Conservation (phyloP, 1,139 yeast species). For the Hemisphaericaspora lyxosophila region DNA sequence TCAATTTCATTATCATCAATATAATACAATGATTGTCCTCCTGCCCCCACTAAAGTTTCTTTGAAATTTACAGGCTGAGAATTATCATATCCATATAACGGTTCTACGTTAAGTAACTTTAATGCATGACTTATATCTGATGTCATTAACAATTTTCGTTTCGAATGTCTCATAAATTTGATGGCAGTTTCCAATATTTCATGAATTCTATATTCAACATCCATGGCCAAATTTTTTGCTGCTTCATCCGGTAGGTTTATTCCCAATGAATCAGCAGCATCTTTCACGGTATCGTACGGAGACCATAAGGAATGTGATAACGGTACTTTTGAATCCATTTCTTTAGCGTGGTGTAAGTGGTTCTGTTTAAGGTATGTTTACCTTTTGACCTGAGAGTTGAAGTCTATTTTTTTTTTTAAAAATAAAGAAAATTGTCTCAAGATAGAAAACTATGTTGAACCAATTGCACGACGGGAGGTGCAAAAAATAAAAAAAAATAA, state of each 20-base stretch:
- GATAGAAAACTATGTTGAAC: too few species aligned
- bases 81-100: constrained; percentile 72
- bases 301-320: constrained; percentile 95
- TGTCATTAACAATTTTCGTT: constrained; percentile 78
- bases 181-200: constrained; percentile 94
- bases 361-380: too few species aligned
- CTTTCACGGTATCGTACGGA: constrained; percentile 94
- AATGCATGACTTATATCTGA: constrained; percentile 81
- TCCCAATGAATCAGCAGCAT: constrained; percentile 92
- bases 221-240: constrained; percentile 95
- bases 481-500: too few species aligned
- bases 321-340: constrained; percentile 48
- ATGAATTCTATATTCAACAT: constrained; percentile 93
- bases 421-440: too few species aligned
- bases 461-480: too few species aligned
- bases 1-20: constrained; percentile 90
- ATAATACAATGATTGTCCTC: constrained; percentile 88
- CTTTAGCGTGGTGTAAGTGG: neutral
- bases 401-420: too few species aligned
- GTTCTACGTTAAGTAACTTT: constrained; percentile 84
- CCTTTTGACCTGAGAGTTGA: too few species aligned
- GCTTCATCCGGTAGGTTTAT: constrained; percentile 87
- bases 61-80: constrained; percentile 64
- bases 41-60: constrained; percentile 84
- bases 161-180: constrained; percentile 93